phyloP scores from a whole-genome alignment of 495 filamentous ascomycete species.

The Cercophora samala region DNA sequence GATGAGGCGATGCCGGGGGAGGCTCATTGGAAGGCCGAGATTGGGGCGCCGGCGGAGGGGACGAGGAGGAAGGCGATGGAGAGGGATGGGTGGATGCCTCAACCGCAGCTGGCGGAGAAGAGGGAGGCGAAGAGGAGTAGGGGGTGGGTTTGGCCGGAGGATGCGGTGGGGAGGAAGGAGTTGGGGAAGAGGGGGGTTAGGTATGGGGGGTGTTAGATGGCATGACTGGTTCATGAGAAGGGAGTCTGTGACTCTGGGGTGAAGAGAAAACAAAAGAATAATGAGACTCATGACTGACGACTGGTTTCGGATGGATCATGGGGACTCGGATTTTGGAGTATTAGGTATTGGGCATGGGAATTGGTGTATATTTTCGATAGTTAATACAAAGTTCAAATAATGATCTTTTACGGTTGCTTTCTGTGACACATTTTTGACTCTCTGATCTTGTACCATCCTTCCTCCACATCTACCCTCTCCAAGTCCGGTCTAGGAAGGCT shows the following conservation, averaged over 20 bases:
- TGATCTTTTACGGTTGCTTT: not conserved
- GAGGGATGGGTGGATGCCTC: constrained; percentile 84
- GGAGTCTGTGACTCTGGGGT: not conserved
- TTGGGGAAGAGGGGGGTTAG: constrained; percentile 55
- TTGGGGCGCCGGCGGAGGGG: constrained; percentile 75
- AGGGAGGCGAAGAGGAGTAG: constrained; percentile 75
- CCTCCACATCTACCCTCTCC: too few species aligned
- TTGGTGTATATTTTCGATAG: not conserved
- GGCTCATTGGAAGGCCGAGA: constrained; percentile 67
- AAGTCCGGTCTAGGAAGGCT: too few species aligned
- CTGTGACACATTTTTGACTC: too few species aligned
- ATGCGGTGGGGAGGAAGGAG: constrained; percentile 55
- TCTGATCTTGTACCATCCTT: too few species aligned
- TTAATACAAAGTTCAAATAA: not conserved
- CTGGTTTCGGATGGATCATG: constrained; percentile 9
- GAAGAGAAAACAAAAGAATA: constrained; percentile 1
- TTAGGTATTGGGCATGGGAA: not conserved
- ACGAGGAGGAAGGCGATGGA: constrained; percentile 66
- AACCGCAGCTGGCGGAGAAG: constrained; percentile 76
- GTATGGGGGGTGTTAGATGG: constrained; percentile 41
- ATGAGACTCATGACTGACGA: constrained; percentile 10
- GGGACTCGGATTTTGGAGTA: not conserved
- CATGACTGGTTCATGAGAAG: not conserved
- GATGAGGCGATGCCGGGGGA: constrained; percentile 66
- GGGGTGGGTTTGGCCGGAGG: constrained; percentile 83